Conservation (phyloP, 176 grass and related monocot species). For the Tuctoria greenei region DNA sequence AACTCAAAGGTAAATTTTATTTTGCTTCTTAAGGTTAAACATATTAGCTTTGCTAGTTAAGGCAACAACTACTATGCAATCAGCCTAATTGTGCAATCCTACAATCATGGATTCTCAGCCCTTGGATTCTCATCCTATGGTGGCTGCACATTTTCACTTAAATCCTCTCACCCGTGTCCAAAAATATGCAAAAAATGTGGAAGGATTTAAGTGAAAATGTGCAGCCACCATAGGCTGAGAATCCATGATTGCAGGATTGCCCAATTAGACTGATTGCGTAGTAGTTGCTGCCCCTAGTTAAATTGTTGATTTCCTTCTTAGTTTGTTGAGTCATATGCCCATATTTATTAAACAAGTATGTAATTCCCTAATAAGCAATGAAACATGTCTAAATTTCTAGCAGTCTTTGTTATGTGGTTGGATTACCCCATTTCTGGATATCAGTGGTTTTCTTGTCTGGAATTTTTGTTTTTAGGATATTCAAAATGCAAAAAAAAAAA, state of each 20-base stretch:
- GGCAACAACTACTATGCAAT: no score
- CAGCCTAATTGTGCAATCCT: no score
- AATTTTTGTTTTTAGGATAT: neutral
- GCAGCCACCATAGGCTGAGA: no score
- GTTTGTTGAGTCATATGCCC: slow-evolving; percentile 17
- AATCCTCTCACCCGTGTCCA: no score
- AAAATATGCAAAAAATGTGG: no score
- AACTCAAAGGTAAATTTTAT: slow-evolving; percentile 70
- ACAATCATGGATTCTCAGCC: no score
- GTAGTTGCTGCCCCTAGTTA: no score
- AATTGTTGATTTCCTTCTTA: neutral
- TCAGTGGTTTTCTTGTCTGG: neutral
- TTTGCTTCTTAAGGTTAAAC: slow-evolving; percentile 23
- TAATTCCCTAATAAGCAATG: neutral
- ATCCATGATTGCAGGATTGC: no score
- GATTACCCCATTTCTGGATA: neutral
- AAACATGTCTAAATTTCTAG: neutral
- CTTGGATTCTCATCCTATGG: no score
- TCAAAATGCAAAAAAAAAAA: slow-evolving; percentile 28
- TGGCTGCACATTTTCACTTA: no score
- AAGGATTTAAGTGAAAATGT: no score
- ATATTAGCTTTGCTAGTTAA: slow-evolving; percentile 5
- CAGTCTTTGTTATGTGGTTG: neutral
- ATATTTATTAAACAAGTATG: neutral
- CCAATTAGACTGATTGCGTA: no score